Evolutionary conservation across 2,329 filamentous ascomycete species (phyloP).

Genomic region (Beauveria bassiana): DNA sequence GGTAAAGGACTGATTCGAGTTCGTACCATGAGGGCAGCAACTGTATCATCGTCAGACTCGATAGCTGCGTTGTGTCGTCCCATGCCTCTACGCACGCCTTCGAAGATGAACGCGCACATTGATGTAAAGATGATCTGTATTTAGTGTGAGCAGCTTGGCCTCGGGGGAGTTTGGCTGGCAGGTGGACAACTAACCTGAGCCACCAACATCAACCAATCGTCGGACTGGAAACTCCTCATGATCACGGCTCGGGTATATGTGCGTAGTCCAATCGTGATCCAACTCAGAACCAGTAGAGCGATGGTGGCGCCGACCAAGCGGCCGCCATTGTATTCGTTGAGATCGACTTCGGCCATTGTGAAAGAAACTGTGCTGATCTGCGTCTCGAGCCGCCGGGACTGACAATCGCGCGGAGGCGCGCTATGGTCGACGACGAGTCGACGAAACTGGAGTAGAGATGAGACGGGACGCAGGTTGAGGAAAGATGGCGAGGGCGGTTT

Average conservation of each 20-base stretch:
- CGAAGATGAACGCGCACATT: constrained; percentile 38
- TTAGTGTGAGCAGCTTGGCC: background rate
- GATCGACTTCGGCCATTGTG: constrained; percentile 22
- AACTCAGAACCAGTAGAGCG: constrained; percentile 32
- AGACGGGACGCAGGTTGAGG: background rate
- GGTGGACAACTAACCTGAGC: constrained; percentile 31
- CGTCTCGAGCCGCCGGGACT: background rate
- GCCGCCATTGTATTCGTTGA: constrained; percentile 31
- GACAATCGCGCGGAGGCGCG: background rate
- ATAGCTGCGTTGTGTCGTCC: constrained; percentile 41
- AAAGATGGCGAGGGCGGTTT: background rate
- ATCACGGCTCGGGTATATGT: constrained; percentile 36
- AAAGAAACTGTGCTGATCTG: background rate
- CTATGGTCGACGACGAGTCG: background rate
- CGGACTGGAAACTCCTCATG: constrained; percentile 38
- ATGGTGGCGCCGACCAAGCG: constrained; percentile 29
- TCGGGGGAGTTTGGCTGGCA: too few species aligned
- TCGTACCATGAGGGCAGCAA: constrained; percentile 39
- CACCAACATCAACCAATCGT: constrained; percentile 47
- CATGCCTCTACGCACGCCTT: constrained; percentile 34
- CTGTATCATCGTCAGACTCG: constrained; percentile 27
- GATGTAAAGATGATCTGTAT: constrained; percentile 37
- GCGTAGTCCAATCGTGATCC: constrained; percentile 34
- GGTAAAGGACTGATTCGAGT: background rate
- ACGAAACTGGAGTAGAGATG: background rate